Evolutionary conservation across 2,329 filamentous ascomycete genomes (phyloP), one percentile per base, ranked within the genome.

Genomic region (Dryadomyces quercivorus): DNA sequence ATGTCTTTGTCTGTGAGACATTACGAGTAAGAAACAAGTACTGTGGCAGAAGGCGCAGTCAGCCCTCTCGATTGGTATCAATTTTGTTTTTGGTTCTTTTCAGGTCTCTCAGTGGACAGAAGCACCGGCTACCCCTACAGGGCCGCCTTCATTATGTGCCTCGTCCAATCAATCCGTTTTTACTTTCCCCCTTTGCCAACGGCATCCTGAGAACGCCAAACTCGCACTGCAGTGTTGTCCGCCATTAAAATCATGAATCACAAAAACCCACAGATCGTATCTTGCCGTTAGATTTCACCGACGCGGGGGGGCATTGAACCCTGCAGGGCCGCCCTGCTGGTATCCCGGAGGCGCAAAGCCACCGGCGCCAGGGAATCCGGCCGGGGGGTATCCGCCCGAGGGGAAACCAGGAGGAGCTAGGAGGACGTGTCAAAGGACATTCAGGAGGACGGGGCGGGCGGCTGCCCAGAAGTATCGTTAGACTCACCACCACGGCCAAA

Each of bases 281-380:
- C 61, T 31, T 8, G 20, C 45, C 44, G 9, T 2, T 42, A 49
- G 20, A 5, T n/a, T 15, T 15, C 42, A 49, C 31, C 77, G 72
- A 69, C 80, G 75, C 53, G 83, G 82, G 56, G 86, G 83, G 58
- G 82, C 83, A 70, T 89, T 85, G 72, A 92, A 92, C 59, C 87
- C 86, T 51, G 83, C 79, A 38, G 70, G 70, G 57, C 80, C 80
- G 61, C 72, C 71, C 57, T 68, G 67, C 52, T 65, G 61, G 57
- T 65, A 66, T 50, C 59, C 65, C 15, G 74, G 74, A 60, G 74
- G 59, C 16, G 59, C 50, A 10, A 61, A 61, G 38, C 54, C 53
- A 40, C 31, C 20, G 18, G 63, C 57, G 15, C 61, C 63, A 44
- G 73, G 63, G 64, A 70, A 80, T 9, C 75, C 77, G 58, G 76